A percentile compares a stretch with the other conserved stretches of the same genome.
Conservation (phyloP, 139 green algal genomes). For the Micromonas pusilla region DNA sequence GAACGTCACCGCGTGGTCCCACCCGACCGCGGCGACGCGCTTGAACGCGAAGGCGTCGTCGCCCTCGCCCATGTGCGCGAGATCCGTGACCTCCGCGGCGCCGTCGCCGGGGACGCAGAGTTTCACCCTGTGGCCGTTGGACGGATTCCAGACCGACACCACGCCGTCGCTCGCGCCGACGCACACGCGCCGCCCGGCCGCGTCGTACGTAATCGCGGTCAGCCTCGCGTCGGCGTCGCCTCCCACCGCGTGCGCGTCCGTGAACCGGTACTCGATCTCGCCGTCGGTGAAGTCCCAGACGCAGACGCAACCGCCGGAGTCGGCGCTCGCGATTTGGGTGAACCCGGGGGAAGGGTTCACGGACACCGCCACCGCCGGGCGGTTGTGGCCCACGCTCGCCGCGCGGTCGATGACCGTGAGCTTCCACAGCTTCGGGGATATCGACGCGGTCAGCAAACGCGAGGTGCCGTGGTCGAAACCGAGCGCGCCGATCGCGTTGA, state of each 20-base stretch:
- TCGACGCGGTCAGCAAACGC: slow-evolving; percentile 13
- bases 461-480: slow-evolving; percentile 33
- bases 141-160: slow-evolving; percentile 23
- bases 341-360: no score
- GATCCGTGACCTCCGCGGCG: slow-evolving; percentile 15
- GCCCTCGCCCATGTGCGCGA: slow-evolving; percentile 25
- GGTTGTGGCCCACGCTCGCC: no score
- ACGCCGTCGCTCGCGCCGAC: slow-evolving; percentile 12
- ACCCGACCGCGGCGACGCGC: slow-evolving; percentile 6
- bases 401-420: no score
- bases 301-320: no score
- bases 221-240: slow-evolving; percentile 29
- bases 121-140: slow-evolving; percentile 26
- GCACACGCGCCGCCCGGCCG: slow-evolving; percentile 13
- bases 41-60: not conserved
- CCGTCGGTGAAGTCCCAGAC: no score
- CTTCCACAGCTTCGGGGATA: not conserved
- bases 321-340: no score
- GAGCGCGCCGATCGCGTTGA: slow-evolving; percentile 43
- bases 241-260: not conserved
- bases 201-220: not conserved
- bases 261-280: not conserved
- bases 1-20: slow-evolving; percentile 22
- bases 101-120: not conserved
- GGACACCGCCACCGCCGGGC: no score